Evolutionary conservation across 179 eudicot genomes (phyloP).

Genomic region (Carnegiea gigantea): DNA sequence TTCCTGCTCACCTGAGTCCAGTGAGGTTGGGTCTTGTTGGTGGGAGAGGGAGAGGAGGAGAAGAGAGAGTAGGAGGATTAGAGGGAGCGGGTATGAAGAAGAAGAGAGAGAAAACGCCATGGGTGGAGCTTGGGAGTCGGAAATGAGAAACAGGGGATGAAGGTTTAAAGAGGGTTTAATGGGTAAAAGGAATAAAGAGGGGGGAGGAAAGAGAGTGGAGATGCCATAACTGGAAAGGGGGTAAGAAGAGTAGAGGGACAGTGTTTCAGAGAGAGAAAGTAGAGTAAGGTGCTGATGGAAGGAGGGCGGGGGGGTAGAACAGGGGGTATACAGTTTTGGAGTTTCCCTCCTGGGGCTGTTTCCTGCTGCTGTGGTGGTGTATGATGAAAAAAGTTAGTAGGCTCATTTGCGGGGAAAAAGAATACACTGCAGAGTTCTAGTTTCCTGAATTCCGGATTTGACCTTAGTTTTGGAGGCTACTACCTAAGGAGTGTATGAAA

Average conservation of each 20-base stretch:
- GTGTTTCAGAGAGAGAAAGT: no score
- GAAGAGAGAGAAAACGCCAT: constrained; percentile 19
- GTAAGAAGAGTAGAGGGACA: background rate
- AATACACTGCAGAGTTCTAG: background rate
- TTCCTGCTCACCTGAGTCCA: constrained; percentile 56
- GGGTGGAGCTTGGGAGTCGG: constrained; percentile 5
- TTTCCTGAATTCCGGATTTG: background rate
- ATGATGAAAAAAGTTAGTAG: background rate
- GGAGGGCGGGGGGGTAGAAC: no score
- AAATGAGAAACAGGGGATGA: background rate
- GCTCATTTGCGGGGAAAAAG: background rate
- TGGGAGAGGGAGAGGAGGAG: constrained; percentile 18
- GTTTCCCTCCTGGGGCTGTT: background rate
- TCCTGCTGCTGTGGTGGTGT: background rate
- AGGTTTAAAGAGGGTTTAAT: constrained; percentile 26
- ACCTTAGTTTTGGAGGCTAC: constrained; percentile 15
- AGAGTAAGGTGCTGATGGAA: no score
- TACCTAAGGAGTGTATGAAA: background rate
- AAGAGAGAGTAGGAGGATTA: constrained; percentile 1
- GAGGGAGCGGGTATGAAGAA: background rate
- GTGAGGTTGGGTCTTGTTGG: constrained; percentile 33
- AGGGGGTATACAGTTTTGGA: background rate
- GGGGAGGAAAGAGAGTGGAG: background rate
- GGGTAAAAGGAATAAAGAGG: background rate
- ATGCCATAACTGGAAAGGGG: background rate